Evolutionary conservation across 2,329 filamentous ascomycete genomes (phyloP).

Genomic region (Pseudogymnoascus sp.): DNA sequence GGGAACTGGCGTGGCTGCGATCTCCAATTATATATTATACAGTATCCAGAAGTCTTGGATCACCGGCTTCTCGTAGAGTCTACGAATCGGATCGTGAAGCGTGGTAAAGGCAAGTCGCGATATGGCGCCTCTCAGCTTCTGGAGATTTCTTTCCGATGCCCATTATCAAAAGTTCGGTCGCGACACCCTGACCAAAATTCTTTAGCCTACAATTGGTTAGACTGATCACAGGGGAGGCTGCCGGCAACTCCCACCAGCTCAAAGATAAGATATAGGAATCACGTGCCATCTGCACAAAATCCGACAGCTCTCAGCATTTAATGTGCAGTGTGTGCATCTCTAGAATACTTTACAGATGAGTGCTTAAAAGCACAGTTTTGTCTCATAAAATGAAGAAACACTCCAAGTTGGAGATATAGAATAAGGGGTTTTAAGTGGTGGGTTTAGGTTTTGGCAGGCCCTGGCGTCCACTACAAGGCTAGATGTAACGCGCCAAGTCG

Average conservation of each 20-base stretch:
- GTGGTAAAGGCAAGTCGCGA: not conserved
- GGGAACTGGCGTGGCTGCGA: not conserved
- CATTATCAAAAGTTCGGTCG: conserved; percentile 9
- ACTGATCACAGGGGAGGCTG: not conserved
- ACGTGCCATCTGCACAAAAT: not conserved
- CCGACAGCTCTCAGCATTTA: not conserved
- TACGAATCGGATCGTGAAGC: not conserved
- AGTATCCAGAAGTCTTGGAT: not conserved
- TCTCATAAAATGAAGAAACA: not conserved
- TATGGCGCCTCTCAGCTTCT: not conserved
- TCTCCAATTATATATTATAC: not conserved
- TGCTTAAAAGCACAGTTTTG: not conserved
- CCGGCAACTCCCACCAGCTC: not conserved
- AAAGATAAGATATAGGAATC: not conserved
- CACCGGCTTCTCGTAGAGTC: not conserved
- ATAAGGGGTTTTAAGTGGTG: not conserved
- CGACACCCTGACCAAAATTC: conserved; percentile 7
- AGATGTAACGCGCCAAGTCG: not conserved
- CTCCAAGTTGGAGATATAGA: not conserved
- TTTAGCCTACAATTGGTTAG: conserved; percentile 1
- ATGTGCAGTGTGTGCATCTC: not conserved
- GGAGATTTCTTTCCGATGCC: not conserved
- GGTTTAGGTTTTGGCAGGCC: not conserved
- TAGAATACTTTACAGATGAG: not conserved
- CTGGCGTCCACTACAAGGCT: not conserved